Evolutionary conservation across 208 protist genomes (phyloP).

Genomic region (Novymonas esmeraldas): DNA sequence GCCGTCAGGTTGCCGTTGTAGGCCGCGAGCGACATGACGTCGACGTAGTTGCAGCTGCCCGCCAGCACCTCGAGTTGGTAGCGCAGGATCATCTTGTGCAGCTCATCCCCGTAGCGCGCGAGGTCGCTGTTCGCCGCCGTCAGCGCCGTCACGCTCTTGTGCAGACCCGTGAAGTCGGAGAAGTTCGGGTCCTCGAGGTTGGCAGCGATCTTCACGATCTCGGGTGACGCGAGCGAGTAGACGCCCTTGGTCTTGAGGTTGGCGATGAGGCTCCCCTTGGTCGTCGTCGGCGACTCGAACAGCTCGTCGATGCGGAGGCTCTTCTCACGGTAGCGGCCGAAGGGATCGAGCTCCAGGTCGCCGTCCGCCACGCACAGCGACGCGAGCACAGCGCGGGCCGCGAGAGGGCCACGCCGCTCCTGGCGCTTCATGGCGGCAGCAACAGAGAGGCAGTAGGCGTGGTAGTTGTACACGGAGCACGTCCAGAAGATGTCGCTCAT

Average conservation of each 20-base stretch:
- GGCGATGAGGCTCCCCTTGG: slow-evolving; percentile 34
- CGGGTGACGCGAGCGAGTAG: slow-evolving; percentile 13
- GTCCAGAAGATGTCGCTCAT: slow-evolving; percentile 77
- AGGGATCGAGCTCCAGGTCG: slow-evolving; percentile 54
- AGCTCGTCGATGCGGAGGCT: slow-evolving; percentile 57
- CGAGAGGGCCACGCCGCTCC: slow-evolving; percentile 28
- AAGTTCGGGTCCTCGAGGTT: slow-evolving; percentile 29
- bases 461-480: slow-evolving; percentile 63
- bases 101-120: slow-evolving; percentile 26
- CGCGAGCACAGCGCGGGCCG: slow-evolving; percentile 66
- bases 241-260: slow-evolving; percentile 34
- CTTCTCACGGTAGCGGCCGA: slow-evolving; percentile 45
- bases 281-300: slow-evolving; percentile 51
- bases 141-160: slow-evolving; percentile 31
- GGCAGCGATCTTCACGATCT: slow-evolving; percentile 21
- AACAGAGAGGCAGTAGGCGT: slow-evolving; percentile 69
- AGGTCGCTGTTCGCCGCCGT: slow-evolving; percentile 26
- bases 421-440: slow-evolving; percentile 50
- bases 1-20: slow-evolving; percentile 43
- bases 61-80: slow-evolving; percentile 63
- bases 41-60: slow-evolving; percentile 42
- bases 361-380: slow-evolving; percentile 59
- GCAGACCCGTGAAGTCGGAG: slow-evolving; percentile 30
- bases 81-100: slow-evolving; percentile 53
- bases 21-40: slow-evolving; percentile 46